A percentile compares a stretch with the other conserved stretches of the same genome.
Evolutionary conservation across 805 yeast species (phyloP).

Genomic region (Yamadazyma nakazawae): DNA sequence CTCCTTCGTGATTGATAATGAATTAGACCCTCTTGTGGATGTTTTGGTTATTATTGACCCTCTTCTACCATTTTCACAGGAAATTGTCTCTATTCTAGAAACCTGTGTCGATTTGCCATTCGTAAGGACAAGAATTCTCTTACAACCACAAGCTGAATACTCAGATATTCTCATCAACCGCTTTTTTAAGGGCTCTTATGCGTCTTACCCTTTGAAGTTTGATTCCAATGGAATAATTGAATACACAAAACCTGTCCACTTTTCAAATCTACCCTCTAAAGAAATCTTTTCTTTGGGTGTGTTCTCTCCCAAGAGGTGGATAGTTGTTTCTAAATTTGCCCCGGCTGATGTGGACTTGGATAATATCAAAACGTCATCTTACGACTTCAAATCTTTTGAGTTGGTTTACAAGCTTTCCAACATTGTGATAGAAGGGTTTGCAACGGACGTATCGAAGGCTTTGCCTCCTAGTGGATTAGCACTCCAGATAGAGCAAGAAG

Average conservation of each 20-base stretch:
- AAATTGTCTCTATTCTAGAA: constrained; percentile 44
- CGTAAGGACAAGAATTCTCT: constrained; percentile 49
- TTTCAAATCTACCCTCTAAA: neutral
- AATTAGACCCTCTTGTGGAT: constrained; percentile 43
- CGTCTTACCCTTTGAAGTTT: constrained; percentile 30
- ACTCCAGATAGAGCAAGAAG: constrained; percentile 32
- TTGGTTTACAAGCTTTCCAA: constrained; percentile 46
- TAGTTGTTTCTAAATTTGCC: constrained; percentile 50
- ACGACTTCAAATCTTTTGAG: neutral
- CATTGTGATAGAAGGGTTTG: constrained; percentile 70
- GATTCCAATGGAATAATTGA: constrained; percentile 7
- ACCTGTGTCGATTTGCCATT: constrained; percentile 44
- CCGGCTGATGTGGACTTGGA: constrained; percentile 47
- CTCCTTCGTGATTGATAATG: constrained; percentile 23
- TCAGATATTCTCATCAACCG: constrained; percentile 50
- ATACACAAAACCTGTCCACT: neutral
- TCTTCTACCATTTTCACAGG: constrained; percentile 63
- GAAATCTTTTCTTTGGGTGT: constrained; percentile 49
- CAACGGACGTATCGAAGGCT: constrained; percentile 40
- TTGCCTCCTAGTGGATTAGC: constrained; percentile 50
- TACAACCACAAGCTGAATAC: constrained; percentile 52
- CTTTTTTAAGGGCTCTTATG: constrained; percentile 51
- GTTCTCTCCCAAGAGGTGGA: constrained; percentile 67
- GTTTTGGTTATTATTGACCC: constrained; percentile 70
- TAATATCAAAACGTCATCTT: constrained; percentile 40